Conservation (phyloP, 176 grass and related monocot species). For the Carex parvula region DNA sequence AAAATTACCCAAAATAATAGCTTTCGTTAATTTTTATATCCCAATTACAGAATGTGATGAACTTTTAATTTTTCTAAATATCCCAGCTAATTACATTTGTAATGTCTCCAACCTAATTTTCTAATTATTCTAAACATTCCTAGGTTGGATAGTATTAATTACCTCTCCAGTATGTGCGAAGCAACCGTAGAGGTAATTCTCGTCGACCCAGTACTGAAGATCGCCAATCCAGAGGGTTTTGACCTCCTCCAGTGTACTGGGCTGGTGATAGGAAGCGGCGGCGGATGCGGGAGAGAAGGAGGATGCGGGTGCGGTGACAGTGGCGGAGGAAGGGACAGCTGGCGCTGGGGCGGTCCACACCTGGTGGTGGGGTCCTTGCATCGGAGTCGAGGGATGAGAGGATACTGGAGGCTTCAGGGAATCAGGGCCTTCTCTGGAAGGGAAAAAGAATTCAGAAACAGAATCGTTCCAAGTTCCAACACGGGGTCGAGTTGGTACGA, state of each 20-base stretch:
- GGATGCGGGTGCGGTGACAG: neutral
- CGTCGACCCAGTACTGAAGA: conserved; percentile 98
- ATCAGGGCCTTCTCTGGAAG: neutral
- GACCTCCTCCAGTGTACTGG: conserved; percentile 87
- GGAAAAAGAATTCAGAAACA: neutral
- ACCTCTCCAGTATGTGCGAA: conserved; percentile 94
- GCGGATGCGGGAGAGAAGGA: neutral
- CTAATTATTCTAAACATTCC: too few relatives aligned
- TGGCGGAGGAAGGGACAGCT: neutral
- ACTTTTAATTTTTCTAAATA: too few relatives aligned
- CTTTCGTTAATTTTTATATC: too few relatives aligned
- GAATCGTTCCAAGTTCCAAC: neutral
- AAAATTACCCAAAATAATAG: too few relatives aligned
- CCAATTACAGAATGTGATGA: too few relatives aligned
- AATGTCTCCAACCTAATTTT: too few relatives aligned
- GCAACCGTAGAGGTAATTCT: conserved; percentile 92
- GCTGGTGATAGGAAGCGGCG: conserved; percentile 73
- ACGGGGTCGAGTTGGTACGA: neutral
- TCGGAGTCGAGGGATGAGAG: neutral
- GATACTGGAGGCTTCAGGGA: neutral
- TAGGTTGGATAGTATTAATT: neutral
- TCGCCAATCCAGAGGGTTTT: conserved; percentile 98
- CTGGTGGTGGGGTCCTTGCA: conserved; percentile 23
- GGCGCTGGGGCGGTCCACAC: neutral
- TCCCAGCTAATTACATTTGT: too few relatives aligned